These are phyloP conservation scores for Fusarium praegraminearum DNA, from an alignment of 2,329 filamentous ascomycete species.

Conservation along the genomic window DNA sequence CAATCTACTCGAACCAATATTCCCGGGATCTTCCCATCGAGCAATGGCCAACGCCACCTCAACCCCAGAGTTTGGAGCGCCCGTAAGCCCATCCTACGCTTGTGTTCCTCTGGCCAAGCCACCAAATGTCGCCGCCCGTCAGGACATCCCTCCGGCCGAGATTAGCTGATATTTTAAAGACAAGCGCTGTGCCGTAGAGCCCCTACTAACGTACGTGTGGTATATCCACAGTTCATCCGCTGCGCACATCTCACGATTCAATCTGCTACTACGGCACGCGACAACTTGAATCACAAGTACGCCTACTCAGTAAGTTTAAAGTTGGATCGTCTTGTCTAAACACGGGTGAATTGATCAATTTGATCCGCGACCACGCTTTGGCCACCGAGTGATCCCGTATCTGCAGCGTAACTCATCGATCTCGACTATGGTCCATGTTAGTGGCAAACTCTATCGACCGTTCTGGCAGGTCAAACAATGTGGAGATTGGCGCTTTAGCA, in stretches of 20 bases:
- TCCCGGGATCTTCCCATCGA: not conserved
- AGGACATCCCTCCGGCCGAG: not conserved
- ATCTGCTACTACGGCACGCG: no score
- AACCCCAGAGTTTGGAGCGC: not conserved
- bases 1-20: not conserved
- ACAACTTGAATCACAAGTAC: not conserved
- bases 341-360: not conserved
- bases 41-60: not conserved
- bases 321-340: not conserved
- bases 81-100: not conserved
- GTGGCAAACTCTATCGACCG: not conserved
- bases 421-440: not conserved
- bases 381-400: not conserved
- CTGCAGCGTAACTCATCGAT: not conserved
- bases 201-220: not conserved
- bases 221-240: not conserved
- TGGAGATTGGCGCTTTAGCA: not conserved
- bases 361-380: not conserved
- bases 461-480: conserved; percentile 3
- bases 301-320: not conserved
- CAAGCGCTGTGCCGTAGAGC: not conserved
- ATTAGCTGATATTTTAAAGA: not conserved
- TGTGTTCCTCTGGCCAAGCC: not conserved
- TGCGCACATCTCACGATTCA: not conserved
- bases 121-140: not conserved